phyloP scores from a whole-genome alignment of 2,329 filamentous ascomycete genomes.

The Neonectria punicea region DNA sequence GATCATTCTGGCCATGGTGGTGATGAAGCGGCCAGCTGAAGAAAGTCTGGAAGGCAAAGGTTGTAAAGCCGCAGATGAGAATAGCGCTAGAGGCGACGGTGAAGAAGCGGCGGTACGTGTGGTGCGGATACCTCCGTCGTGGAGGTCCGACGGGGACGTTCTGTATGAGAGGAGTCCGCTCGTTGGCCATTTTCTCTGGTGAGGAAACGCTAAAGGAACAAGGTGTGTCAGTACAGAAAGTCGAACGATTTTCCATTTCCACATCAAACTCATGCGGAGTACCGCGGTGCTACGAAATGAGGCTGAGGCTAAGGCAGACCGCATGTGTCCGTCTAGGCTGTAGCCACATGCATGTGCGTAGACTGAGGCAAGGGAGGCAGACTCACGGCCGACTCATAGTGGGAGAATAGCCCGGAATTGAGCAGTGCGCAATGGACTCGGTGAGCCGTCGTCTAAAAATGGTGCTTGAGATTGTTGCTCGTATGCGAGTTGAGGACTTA shows the following conservation, averaged over 20 bases:
- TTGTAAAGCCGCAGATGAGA: conserved; percentile 60
- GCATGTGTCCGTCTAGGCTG: neutral
- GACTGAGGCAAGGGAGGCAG: conserved; percentile 22
- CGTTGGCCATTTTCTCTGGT: conserved; percentile 53
- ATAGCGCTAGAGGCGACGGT: conserved; percentile 69
- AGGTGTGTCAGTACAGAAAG: neutral
- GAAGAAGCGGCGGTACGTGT: conserved; percentile 72
- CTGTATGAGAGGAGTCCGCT: conserved; percentile 75
- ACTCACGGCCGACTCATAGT: conserved; percentile 41
- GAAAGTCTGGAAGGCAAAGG: conserved; percentile 60
- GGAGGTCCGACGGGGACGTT: conserved; percentile 66
- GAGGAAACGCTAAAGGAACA: conserved; percentile 22
- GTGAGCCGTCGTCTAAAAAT: conserved; percentile 15
- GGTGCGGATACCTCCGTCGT: conserved; percentile 67
- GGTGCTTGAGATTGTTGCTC: neutral
- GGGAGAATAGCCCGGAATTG: conserved; percentile 21
- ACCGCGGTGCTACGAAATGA: neutral
- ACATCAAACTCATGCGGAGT: neutral
- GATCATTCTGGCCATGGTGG: conserved; percentile 47
- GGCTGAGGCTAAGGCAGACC: neutral
- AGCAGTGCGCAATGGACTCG: conserved; percentile 12
- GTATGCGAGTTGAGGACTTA: conserved; percentile 12
- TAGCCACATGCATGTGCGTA: neutral
- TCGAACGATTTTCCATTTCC: neutral
- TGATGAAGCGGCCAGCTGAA: conserved; percentile 51